Base-by-base conservation (phyloP, 176 grass and related monocot genomes). In the Metroxylon sagu region DNA sequence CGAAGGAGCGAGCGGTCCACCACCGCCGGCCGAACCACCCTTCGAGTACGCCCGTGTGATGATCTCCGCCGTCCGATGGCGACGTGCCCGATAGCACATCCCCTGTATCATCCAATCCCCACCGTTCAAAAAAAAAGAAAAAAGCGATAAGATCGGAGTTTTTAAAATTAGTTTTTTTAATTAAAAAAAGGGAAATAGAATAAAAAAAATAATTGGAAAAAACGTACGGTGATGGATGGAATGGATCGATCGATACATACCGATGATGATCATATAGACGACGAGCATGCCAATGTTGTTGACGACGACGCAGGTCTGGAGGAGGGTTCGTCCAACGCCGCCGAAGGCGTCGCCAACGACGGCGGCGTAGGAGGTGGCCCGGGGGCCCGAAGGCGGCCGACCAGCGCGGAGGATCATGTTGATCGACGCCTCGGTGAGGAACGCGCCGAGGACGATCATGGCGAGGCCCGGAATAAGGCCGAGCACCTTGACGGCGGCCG, bases 251-350 rank as follows among this genome's bases (percentile, higher is more conserved):
- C n/a, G n/a, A n/a, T 49, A 21, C 61, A 64, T 52, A 27, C 63
- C 63, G 5, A 66, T 66, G 63, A 66, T 66, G 48, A 66, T 66
- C 63, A 66, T 64, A 8, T 64, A 64, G 61, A 50, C 61, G 39
- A 64, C 18, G n/a, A 64, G 61, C 61, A 64, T 66, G 49, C 63
- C 63, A 25, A 66, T 21, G 49, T 66, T 66, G 63, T 66, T 66
- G 49, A 66, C 5, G 49, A 66, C 25, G 25, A 66, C 27, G 49
- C 63, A 66, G 23, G 48, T 52, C 5, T 66, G 63, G 49, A 66
- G 63, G 25, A 66, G 63, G 15, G 49, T 64, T 2, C 61, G 39
- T 2, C 39, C 61, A 18, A 39, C 35, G 10, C 6, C 8, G n/a
- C 61, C 61, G 19, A 64, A 31, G 43, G 61, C 61, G 31, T 48